Percentiles rank a stretch among this genome's conserved stretches.
phyloP scores from a whole-genome alignment of 495 filamentous ascomycete species.

The Penicillium coprophilum region DNA sequence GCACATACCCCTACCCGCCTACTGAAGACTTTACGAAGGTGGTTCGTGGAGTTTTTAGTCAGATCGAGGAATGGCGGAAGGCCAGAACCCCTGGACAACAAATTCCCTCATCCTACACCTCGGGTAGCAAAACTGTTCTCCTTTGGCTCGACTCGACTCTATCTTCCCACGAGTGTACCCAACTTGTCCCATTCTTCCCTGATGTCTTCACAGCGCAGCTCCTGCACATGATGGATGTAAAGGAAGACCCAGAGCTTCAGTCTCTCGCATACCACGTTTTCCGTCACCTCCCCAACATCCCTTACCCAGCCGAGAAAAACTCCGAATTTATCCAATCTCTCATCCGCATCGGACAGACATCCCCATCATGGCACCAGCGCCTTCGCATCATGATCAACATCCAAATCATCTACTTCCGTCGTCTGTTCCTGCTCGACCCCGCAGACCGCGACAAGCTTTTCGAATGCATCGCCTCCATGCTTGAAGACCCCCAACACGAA shows the following conservation, averaged over 20 bases:
- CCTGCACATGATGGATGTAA: constrained; percentile 99
- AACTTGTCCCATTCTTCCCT: constrained; percentile 88
- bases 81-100: constrained; percentile 86
- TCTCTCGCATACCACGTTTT: constrained; percentile 96
- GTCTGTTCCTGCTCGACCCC: constrained; percentile 85
- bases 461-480: constrained; percentile 88
- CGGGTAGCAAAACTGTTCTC: constrained; percentile 91
- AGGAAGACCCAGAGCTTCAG: constrained; percentile 96
- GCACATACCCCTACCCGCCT: constrained; percentile 78
- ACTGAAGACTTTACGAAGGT: constrained; percentile 69
- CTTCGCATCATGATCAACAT: constrained; percentile 98
- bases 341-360: constrained; percentile 82
- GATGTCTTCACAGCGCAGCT: constrained; percentile 85
- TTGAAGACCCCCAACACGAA: constrained; percentile 88
- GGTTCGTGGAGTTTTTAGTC: constrained; percentile 72
- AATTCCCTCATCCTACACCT: constrained; percentile 90
- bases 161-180: constrained; percentile 87
- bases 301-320: constrained; percentile 83
- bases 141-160: constrained; percentile 93
- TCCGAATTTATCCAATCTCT: constrained; percentile 78
- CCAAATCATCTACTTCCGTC: constrained; percentile 98
- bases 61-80: constrained; percentile 83
- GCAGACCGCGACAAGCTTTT: constrained; percentile 78
- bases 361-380: constrained; percentile 93
- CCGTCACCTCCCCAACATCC: constrained; percentile 93